Base-by-base conservation (phyloP, 495 filamentous ascomycete genomes). In the Hypoxylon perforatum region DNA sequence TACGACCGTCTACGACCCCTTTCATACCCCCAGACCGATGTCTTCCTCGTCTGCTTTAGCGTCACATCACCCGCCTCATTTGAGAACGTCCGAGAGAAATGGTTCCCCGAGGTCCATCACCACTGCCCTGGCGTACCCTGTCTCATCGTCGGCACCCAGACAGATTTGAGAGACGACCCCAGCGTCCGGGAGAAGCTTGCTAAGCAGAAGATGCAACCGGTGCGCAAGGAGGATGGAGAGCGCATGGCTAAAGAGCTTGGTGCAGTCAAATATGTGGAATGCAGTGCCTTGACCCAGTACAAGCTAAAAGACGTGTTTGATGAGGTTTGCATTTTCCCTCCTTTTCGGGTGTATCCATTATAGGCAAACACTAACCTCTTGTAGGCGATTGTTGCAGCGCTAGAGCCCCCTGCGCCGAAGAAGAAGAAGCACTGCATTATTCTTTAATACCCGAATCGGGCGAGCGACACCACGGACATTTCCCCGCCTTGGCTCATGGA, bases 271-370 rank as follows among this genome's bases (percentile, higher is more conserved):
- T 99, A 98, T 64, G 95, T 99, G 51, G 95, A 99, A 81, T 99
- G 95, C 81, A 97, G 93, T 73, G 95, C 95, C 30, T 80, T 99
- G 78, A 99, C 95, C 36, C 95, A 99, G 82, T 97, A 94, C 79
- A 97, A 97, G 80, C 82, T 99, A 54, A 99, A 99, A 85, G 96
- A 99, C 76, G 95, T 99, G 23, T 99, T 99, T 78, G 95, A 99
- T 69, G 95, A 99, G 92, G 94, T 97, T 85, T 47, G 86, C 77
- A 44, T 72, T 17, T 63, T 36, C 39, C 14, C 49, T 66, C 47
- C 42, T 54, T 28, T 57, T 41, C 15, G 47, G 15, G 12, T 36
- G 9, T 39, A 56, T 35, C n/a, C 17, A 17, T 15, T 41, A 33
- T 6, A 19, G 59, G 18, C 39, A 56, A 38, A 58, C 52, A 45